Evolutionary conservation across 2,329 filamentous ascomycete genomes (phyloP).

Genomic region (Penicillium olsonii): DNA sequence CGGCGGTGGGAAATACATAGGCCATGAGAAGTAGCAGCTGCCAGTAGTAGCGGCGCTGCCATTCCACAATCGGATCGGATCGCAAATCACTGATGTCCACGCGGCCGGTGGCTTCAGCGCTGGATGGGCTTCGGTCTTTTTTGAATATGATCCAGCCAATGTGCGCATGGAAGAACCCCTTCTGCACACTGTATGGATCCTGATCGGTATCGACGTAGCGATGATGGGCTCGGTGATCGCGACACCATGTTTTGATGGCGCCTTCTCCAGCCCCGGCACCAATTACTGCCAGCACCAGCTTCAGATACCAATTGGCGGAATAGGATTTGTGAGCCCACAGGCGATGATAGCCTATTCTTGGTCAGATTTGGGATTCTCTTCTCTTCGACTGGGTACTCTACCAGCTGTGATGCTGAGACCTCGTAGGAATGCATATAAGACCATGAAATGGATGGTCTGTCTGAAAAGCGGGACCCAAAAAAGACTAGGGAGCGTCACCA

Average conservation of each 20-base stretch:
- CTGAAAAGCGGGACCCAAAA: slow-evolving; percentile 7
- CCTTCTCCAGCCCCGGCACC: slow-evolving; percentile 79
- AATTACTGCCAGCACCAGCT: slow-evolving; percentile 74
- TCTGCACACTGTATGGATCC: slow-evolving; percentile 83
- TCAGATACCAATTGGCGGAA: slow-evolving; percentile 70
- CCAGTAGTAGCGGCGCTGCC: slow-evolving; percentile 79
- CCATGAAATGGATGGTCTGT: slow-evolving; percentile 3
- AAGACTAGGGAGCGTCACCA: slow-evolving; percentile 6
- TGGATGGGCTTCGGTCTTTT: slow-evolving; percentile 63
- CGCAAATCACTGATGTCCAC: slow-evolving; percentile 84
- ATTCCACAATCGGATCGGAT: slow-evolving; percentile 76
- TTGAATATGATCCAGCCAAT: slow-evolving; percentile 87
- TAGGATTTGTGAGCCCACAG: slow-evolving; percentile 82
- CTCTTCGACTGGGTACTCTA: no score
- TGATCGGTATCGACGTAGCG: slow-evolving; percentile 86
- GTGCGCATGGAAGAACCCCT: slow-evolving; percentile 77
- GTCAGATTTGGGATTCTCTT: neutral
- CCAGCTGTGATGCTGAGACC: slow-evolving; percentile 9
- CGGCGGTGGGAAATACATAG: slow-evolving; percentile 68
- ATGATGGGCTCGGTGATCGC: slow-evolving; percentile 81
- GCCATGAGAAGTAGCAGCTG: slow-evolving; percentile 63
- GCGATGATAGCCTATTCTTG: slow-evolving; percentile 65
- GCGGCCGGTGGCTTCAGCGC: slow-evolving; percentile 59
- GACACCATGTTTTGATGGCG: slow-evolving; percentile 81
- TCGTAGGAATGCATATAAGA: slow-evolving; percentile 7